These are phyloP conservation scores for Chytridiales sp. DNA, from an alignment of 371 early-diverging fungal species.

Conservation along the genomic window DNA sequence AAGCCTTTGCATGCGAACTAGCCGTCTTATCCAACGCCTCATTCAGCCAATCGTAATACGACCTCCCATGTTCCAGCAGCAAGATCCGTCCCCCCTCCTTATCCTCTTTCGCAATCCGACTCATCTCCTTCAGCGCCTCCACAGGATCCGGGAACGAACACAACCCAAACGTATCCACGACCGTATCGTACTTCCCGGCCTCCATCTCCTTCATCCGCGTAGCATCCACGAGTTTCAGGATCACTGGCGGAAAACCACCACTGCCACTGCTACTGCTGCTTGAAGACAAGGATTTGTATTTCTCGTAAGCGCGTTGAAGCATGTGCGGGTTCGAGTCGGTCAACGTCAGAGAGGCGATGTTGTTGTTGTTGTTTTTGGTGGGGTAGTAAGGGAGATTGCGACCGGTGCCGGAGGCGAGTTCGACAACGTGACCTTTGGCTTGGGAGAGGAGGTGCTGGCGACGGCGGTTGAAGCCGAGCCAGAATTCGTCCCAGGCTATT, in stretches of 20 bases:
- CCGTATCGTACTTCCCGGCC: constrained; percentile 64
- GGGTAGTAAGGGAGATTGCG: constrained; percentile 67
- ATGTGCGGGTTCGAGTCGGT: constrained; percentile 61
- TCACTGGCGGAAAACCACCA: constrained; percentile 8
- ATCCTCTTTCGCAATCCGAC: constrained; percentile 57
- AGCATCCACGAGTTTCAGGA: constrained; percentile 19
- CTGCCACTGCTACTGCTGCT: neutral
- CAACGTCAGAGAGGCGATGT: constrained; percentile 48
- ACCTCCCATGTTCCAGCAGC: constrained; percentile 77
- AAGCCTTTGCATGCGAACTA: constrained; percentile 67
- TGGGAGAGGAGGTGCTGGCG: constrained; percentile 52
- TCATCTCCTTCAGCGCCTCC: constrained; percentile 62
- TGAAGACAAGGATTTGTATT: constrained; percentile 34
- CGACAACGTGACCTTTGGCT: constrained; percentile 44
- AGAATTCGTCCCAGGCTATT: constrained; percentile 65
- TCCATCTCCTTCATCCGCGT: constrained; percentile 34
- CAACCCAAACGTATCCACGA: constrained; percentile 79
- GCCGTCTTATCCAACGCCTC: constrained; percentile 67
- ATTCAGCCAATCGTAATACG: constrained; percentile 59
- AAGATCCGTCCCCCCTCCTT: constrained; percentile 64
- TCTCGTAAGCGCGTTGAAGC: constrained; percentile 58
- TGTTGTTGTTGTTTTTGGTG: constrained; percentile 26
- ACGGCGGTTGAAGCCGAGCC: constrained; percentile 62
- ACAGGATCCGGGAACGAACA: constrained; percentile 75
- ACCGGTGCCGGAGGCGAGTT: constrained; percentile 68